Conservation (phyloP, 73 alveolate genomes). For the Blepharisma stoltei region DNA sequence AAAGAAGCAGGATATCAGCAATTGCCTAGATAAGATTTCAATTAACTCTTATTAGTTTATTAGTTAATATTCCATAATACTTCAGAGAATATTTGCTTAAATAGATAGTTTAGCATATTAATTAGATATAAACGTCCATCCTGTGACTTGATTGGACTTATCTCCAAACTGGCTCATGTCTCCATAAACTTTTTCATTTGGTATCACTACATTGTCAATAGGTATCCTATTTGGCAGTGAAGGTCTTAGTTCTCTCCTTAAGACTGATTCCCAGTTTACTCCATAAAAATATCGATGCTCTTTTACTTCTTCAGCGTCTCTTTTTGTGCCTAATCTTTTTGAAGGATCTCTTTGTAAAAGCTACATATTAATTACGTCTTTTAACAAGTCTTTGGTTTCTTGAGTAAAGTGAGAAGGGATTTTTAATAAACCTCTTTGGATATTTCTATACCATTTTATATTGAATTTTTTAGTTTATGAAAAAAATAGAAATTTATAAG, state of each 20-base stretch:
- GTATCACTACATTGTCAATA: background rate
- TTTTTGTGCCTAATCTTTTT: slow-evolving; percentile 82
- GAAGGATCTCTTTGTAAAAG: slow-evolving; percentile 82
- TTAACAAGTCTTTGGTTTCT: slow-evolving; percentile 51
- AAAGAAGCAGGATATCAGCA: no score
- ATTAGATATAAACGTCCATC: slow-evolving; percentile 3
- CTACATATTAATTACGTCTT: slow-evolving; percentile 48
- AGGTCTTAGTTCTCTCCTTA: slow-evolving; percentile 32
- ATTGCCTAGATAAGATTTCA: no score
- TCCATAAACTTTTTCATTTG: background rate
- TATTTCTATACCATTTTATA: no score
- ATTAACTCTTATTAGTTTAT: no score
- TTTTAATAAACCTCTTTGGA: slow-evolving; percentile 66
- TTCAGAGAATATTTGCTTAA: no score
- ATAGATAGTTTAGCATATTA: background rate
- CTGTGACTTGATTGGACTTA: background rate
- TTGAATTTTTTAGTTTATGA: no score
- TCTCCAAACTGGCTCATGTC: background rate
- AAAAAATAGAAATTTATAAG: no score
- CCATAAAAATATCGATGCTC: slow-evolving; percentile 86
- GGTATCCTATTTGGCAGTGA: background rate
- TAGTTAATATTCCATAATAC: no score
- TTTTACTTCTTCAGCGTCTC: slow-evolving; percentile 83
- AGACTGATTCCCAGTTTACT: slow-evolving; percentile 87
- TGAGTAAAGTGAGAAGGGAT: slow-evolving; percentile 74